Evolutionary conservation across 2,329 filamentous ascomycete genomes (phyloP).

Genomic region (Cercospora sp.): DNA sequence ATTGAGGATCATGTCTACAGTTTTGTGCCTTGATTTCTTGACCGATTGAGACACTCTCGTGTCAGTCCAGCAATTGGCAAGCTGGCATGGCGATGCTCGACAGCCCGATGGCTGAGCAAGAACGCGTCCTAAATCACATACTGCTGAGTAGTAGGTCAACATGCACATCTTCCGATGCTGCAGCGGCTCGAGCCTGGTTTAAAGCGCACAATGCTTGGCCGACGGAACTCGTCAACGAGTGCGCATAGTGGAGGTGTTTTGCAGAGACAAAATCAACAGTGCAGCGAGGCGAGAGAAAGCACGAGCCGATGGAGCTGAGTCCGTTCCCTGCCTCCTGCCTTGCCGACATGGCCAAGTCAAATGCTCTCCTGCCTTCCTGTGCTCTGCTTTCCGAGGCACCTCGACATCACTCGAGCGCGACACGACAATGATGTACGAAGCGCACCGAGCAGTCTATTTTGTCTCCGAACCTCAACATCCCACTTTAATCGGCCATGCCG

Average conservation of each 20-base stretch:
- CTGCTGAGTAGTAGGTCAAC: not conserved
- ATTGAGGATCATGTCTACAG: not conserved
- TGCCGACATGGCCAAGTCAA: not conserved
- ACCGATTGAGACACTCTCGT: not conserved
- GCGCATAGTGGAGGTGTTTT: not conserved
- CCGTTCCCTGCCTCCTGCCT: not conserved
- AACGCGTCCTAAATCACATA: not conserved
- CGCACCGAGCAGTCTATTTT: not conserved
- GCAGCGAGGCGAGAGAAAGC: not conserved
- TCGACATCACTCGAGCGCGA: not conserved
- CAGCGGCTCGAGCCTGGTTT: not conserved
- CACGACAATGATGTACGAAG: not conserved
- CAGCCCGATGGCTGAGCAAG: not conserved
- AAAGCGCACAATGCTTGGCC: too few relatives aligned
- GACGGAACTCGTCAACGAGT: too few relatives aligned
- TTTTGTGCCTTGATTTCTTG: not conserved
- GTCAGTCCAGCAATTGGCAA: not conserved
- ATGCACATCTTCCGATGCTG: not conserved
- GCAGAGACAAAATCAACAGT: not conserved
- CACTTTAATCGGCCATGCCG: not conserved
- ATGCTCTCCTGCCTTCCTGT: not conserved
- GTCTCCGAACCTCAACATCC: not conserved
- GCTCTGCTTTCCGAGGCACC: not conserved
- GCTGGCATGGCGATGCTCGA: not conserved
- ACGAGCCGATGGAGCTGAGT: not conserved